phyloP scores from a whole-genome alignment of 805 yeast genomes.

The Candida gorgasii region DNA sequence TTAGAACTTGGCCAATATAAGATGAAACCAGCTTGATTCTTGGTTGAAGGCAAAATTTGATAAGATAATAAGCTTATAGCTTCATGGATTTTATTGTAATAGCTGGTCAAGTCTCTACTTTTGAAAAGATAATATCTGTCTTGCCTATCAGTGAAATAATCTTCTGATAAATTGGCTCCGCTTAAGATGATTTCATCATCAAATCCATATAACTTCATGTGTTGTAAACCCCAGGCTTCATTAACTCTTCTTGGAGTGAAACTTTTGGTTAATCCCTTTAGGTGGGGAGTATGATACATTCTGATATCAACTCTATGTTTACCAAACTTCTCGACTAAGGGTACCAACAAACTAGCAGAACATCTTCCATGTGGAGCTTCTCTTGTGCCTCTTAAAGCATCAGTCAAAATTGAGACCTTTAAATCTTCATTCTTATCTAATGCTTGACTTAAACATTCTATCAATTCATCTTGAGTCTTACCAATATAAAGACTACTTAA shows the following conservation, averaged over 20 bases:
- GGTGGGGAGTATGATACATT: constrained; percentile 87
- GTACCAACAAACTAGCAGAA: constrained; percentile 73
- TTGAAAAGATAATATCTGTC: constrained; percentile 84
- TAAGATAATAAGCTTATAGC: constrained; percentile 74
- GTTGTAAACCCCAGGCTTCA: constrained; percentile 93
- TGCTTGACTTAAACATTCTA: constrained; percentile 62
- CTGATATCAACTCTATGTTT: constrained; percentile 71
- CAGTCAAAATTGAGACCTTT: constrained; percentile 72
- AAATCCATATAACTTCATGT: constrained; percentile 95
- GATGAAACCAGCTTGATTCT: constrained; percentile 48
- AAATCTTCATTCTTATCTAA: constrained; percentile 58
- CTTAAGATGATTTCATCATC: constrained; percentile 85
- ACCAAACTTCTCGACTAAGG: constrained; percentile 64
- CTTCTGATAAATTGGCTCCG: constrained; percentile 90
- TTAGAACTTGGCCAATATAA: constrained; percentile 76
- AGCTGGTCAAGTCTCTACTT: constrained; percentile 59
- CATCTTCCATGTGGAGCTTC: constrained; percentile 75
- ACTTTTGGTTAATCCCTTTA: constrained; percentile 62
- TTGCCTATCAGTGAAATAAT: constrained; percentile 92
- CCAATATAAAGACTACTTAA: constrained; percentile 88
- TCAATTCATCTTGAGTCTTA: constrained; percentile 72
- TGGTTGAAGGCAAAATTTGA: constrained; percentile 49
- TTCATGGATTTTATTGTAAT: constrained; percentile 69
- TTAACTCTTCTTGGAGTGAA: constrained; percentile 81
- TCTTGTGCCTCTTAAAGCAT: constrained; percentile 89